phyloP scores from a whole-genome alignment of 257 asterid species.

The Solanum infundibuliforme region DNA sequence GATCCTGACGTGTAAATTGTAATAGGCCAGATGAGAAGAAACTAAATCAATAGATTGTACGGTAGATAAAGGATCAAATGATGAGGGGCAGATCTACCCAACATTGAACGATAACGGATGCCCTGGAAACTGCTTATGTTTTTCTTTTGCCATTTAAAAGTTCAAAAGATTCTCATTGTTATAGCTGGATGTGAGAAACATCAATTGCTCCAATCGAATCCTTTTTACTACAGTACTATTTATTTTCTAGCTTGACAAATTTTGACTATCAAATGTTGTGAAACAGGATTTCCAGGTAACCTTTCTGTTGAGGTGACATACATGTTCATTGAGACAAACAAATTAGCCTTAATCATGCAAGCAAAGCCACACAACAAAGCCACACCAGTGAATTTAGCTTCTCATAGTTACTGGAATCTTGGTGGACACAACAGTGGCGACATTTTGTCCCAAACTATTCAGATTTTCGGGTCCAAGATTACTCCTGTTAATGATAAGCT shows the following conservation, averaged over 20 bases:
- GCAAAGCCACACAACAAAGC: constrained; percentile 48
- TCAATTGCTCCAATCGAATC: neutral
- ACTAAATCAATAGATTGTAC: neutral
- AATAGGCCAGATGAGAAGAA: neutral
- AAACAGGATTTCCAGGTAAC: constrained; percentile 67
- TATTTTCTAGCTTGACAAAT: neutral
- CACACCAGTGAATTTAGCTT: constrained; percentile 72
- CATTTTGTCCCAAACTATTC: constrained; percentile 50
- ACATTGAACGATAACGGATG: neutral
- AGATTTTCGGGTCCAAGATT: constrained; percentile 37
- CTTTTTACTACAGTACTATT: neutral
- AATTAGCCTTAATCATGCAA: constrained; percentile 42
- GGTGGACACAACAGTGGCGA: constrained; percentile 63
- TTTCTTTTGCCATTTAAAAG: neutral
- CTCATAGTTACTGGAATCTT: constrained; percentile 85
- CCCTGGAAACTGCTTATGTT: neutral
- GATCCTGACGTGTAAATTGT: neutral
- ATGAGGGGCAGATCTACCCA: neutral
- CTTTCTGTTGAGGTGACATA: constrained; percentile 52
- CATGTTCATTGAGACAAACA: constrained; percentile 31
- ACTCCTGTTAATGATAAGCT: constrained; percentile 54
- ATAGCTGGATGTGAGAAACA: neutral
- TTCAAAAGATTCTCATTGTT: neutral
- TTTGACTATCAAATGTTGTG: neutral
- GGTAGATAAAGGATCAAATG: neutral